Base-by-base conservation (phyloP, 768 basidiomycete genomes). In the Chalciporus sphaerocephalus region DNA sequence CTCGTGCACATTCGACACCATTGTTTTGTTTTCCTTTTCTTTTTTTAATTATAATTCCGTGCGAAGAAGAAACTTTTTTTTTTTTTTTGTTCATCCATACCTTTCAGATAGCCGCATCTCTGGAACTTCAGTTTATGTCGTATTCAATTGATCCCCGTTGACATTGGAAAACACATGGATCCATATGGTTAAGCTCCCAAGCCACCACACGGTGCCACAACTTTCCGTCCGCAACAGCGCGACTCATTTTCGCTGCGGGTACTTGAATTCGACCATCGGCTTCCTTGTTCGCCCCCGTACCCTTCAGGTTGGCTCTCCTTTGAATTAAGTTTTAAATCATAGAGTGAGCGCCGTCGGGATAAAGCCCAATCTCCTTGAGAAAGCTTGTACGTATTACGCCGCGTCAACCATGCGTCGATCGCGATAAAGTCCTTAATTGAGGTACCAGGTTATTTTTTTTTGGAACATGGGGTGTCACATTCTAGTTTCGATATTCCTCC, bases 311-410 rank as follows among this genome's bases (percentile, higher is more conserved):
- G n/a, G n/a, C n/a, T 60, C 51, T 25, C 62, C 56, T 33, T 50
- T 53, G 40, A 38, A 38, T 40, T 40, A 30, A 16, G 46, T 44
- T 48, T 50, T 40, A 34, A 40, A 48, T 15, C 46, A 50, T 25
- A 24, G 40, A 16, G 33, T 16, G 27, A 34, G 33, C 43, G 41
- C 34, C 75, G 70, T 21, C 68, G 59, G 59, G 76, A 80, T 59
- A 83, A 81, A 77, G 74, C 23, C 59, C 58, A 79, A 79, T 20
- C 83, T 77, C 40, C 76, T 76, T 37, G 75, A 72, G 16, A 74
- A 73, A 7, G 72, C 77, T 47, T 46, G 49, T 54, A 51, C 49
- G 47, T 53, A 44, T 58, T 48, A 24, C 42, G 52, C 44, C 45
- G n/a, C n/a, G 39, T 53, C 48, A 42, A 16, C 21, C 32, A 33